Evolutionary conservation across 2,329 filamentous ascomycete genomes (phyloP), one percentile per base, ranked within the genome.

Genomic region (Colletotrichum sp.): DNA sequence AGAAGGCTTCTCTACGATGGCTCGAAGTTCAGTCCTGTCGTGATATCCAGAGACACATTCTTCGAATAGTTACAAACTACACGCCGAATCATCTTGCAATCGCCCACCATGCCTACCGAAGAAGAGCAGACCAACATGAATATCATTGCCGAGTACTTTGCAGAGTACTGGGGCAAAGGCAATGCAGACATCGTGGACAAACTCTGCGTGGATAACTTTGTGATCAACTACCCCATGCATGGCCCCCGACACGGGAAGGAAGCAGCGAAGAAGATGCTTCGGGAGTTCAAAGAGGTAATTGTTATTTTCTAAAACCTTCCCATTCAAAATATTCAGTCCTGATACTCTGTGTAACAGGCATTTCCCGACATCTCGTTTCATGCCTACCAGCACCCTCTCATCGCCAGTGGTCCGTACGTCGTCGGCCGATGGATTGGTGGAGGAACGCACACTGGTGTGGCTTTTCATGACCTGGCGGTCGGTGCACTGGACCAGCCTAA

Each of bases 311-410:
- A 21, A 49, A 49, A 21, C 1, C 9, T 8, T 13, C 15, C 44
- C n/a, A 1, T 49, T 21, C 44, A 49, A 8, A 21, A 5, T 4
- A 1, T 13, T 10, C 3, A 13, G 15, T 7, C 3, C 44, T 49
- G 44, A 49, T 2, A 7, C n/a, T 49, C n/a, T 21, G 15, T 6
- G 10, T 12, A 13, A 49, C 44, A 49, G 44, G 44, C 44, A 49
- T 49, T 49, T 21, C 44, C 44, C 44, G 44, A 49, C 44, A 21
- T 49, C 44, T 21, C 44, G 5, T 49, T 49, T 6, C 44, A 49
- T 49, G 44, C 44, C n/a, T 49, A 21, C 10, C 44, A 49, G 6
- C 44, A 49, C 81, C 76, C 52, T 76, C 75, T 32, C n/a, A 49
- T 49, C 15, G n/a, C 44, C 44, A 49, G 44, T n/a, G n/a, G 44